phyloP scores from a whole-genome alignment of 2,329 filamentous ascomycete species.

The Beauveria pseudobassiana region DNA sequence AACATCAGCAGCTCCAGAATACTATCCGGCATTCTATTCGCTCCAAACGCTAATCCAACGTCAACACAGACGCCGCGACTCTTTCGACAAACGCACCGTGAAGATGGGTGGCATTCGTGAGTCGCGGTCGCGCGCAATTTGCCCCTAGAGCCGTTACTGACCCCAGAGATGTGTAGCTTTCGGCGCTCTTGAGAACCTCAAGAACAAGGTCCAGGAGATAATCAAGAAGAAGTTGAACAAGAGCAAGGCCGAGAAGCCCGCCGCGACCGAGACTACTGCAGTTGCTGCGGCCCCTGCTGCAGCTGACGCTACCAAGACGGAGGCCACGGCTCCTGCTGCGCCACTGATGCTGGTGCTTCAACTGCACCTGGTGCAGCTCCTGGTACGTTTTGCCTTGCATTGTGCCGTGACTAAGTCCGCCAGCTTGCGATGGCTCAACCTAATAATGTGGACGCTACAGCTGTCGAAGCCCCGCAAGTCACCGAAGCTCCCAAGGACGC shows the following conservation, averaged over 20 bases:
- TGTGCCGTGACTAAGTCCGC: neutral
- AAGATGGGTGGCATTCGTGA: conserved; percentile 48
- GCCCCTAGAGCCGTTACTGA: neutral
- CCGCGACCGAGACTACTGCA: conserved; percentile 11
- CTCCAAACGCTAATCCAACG: conserved; percentile 15
- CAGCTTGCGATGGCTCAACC: conserved; percentile 1
- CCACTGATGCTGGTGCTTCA: conserved; percentile 14
- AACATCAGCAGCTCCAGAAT: conserved; percentile 4
- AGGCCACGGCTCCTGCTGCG: conserved; percentile 16
- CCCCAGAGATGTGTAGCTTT: conserved; percentile 28
- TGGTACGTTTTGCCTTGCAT: conserved; percentile 4
- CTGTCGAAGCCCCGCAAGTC: conserved; percentile 17
- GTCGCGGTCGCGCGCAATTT: conserved; percentile 18
- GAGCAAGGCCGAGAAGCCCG: conserved; percentile 21
- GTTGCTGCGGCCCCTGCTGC: conserved; percentile 16
- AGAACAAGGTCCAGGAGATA: conserved; percentile 46
- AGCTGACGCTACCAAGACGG: conserved; percentile 16
- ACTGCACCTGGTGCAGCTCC: conserved; percentile 11
- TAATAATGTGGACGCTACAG: conserved; percentile 10
- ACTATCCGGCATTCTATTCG: conserved; percentile 8
- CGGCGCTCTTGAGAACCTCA: conserved; percentile 46
- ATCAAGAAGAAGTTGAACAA: conserved; percentile 42
- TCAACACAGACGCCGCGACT: neutral
- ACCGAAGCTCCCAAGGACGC: conserved; percentile 19
- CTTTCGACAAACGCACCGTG: conserved; percentile 9